Percentiles rank a stretch among this genome's conserved stretches.
Evolutionary conservation across 2,329 filamentous ascomycete species (phyloP).

Genomic region (Cryoendolithus antarcticus): DNA sequence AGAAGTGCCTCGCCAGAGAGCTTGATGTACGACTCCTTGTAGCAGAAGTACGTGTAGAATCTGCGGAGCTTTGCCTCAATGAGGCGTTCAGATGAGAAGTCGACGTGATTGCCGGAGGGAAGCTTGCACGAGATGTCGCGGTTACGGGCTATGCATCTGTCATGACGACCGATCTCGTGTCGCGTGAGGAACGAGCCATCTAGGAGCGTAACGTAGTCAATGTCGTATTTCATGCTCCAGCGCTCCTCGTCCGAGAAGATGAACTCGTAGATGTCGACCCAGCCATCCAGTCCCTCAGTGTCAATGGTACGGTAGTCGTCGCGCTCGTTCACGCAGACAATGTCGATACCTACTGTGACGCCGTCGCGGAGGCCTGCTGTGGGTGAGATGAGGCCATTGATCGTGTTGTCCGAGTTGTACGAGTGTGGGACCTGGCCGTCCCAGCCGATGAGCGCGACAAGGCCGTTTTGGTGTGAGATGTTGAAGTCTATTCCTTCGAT

Average conservation of each 20-base stretch:
- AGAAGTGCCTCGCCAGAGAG: conserved; percentile 68
- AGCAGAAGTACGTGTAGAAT: conserved; percentile 69
- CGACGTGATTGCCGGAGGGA: conserved; percentile 22
- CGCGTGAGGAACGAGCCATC: conserved; percentile 31
- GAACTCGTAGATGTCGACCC: conserved; percentile 60
- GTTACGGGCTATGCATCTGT: conserved; percentile 29
- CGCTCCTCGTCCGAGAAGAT: conserved; percentile 55
- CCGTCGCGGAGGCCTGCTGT: conserved; percentile 14
- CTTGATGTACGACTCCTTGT: conserved; percentile 73
- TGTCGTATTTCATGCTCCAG: conserved; percentile 47
- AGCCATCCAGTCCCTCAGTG: conserved; percentile 50
- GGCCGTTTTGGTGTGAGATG: conserved; percentile 63
- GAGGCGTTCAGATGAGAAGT: conserved; percentile 32
- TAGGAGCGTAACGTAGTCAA: conserved; percentile 31
- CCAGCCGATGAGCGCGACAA: conserved; percentile 55
- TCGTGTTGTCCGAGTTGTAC: conserved; percentile 13
- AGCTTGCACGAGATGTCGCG: conserved; percentile 27
- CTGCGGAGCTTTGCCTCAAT: conserved; percentile 51
- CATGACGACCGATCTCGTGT: conserved; percentile 30
- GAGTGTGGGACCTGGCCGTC: conserved; percentile 15
- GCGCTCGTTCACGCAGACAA: conserved; percentile 64
- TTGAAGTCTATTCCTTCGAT: conserved; percentile 53
- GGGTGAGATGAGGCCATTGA: conserved; percentile 15
- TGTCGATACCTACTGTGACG: conserved; percentile 54
- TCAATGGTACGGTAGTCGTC: conserved; percentile 49